Percentiles rank a stretch among this genome's conserved stretches.
These are phyloP conservation scores for Clitopilus passeckerianus DNA, from an alignment of 768 basidiomycete species.

Conservation along the genomic window DNA sequence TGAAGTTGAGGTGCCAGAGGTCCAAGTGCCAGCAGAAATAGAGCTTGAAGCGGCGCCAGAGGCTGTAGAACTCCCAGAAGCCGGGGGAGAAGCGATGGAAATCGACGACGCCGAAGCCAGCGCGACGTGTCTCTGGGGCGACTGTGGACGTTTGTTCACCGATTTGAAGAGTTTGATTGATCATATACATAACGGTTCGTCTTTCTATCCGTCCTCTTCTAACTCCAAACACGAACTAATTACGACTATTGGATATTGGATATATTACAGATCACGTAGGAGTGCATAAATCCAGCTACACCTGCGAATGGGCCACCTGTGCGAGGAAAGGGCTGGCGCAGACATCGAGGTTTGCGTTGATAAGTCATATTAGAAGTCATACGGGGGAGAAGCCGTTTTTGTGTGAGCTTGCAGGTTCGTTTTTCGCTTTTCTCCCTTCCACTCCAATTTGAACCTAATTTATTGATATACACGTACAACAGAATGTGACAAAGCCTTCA, in stretches of 20 bases:
- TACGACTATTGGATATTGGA: constrained; percentile 5
- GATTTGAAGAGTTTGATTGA: constrained; percentile 72
- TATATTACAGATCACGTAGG: constrained; percentile 86
- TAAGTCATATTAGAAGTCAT: constrained; percentile 88
- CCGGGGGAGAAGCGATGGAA: neutral
- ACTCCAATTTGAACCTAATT: too few species aligned
- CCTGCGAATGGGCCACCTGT: constrained; percentile 88
- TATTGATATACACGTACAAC: too few species aligned
- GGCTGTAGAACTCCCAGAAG: too few species aligned
- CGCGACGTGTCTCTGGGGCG: constrained; percentile 81
- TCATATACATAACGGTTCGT: constrained; percentile 78
- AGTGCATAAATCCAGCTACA: constrained; percentile 78
- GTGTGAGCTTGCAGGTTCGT: constrained; percentile 73
- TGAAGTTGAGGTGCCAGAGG: too few species aligned
- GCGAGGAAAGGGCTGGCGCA: constrained; percentile 75
- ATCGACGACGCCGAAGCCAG: constrained; percentile 40
- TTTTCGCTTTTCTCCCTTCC: neutral
- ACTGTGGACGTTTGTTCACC: constrained; percentile 69
- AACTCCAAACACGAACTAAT: constrained; percentile 1
- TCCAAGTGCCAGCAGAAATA: too few species aligned
- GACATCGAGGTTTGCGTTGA: constrained; percentile 84
- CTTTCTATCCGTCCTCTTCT: neutral
- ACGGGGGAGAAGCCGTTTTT: constrained; percentile 94
- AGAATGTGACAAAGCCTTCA: constrained; percentile 97
- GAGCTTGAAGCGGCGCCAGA: too few species aligned